Evolutionary conservation across 768 basidiomycete genomes (phyloP).

Genomic region (Boletus edulis): DNA sequence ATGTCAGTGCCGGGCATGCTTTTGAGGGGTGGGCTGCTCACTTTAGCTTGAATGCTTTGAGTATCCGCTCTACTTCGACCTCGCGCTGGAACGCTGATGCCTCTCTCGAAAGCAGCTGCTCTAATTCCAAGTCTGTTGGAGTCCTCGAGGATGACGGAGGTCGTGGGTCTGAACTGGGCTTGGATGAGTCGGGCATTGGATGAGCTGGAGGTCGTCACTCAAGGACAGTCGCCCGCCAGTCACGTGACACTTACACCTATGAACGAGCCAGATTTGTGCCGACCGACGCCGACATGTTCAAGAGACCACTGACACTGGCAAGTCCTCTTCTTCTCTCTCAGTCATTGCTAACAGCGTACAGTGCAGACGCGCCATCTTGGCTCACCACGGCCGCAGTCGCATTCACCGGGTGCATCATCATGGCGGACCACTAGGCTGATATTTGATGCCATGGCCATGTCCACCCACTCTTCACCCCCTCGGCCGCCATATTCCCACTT

Average conservation of each 20-base stretch:
- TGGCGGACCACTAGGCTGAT: neutral
- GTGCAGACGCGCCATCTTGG: neutral
- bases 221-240: neutral
- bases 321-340: too few relatives aligned
- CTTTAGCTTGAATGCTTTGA: constrained; percentile 97
- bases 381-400: neutral
- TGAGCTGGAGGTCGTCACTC: neutral
- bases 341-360: neutral
- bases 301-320: too few relatives aligned
- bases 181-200: constrained; percentile 25
- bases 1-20: neutral
- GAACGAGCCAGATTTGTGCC: neutral
- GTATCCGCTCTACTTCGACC: constrained; percentile 86
- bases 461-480: constrained; percentile 3
- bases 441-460: constrained; percentile 10
- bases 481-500: neutral
- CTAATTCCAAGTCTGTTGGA: constrained; percentile 56
- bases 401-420: neutral
- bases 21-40: constrained; percentile 36
- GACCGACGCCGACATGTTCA: constrained; percentile 1
- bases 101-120: constrained; percentile 75
- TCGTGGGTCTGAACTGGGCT: constrained; percentile 11
- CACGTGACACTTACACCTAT: constrained; percentile 13
- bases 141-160: constrained; percentile 4
- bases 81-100: constrained; percentile 86